Base-by-base conservation (phyloP, 1,139 yeast genomes). In the Kodamaea arcana region DNA sequence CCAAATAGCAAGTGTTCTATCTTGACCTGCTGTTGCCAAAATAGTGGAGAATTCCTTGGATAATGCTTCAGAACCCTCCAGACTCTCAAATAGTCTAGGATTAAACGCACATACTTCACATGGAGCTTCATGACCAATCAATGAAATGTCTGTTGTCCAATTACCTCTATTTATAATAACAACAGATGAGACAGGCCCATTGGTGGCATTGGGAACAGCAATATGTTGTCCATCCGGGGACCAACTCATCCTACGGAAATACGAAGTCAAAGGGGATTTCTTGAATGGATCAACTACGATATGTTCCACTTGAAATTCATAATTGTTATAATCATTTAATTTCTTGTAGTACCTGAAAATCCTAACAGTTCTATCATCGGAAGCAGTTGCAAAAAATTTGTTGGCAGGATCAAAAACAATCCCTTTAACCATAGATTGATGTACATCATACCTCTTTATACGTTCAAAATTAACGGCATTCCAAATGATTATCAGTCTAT, bases 381-480 rank as follows among this genome's bases (percentile, higher is more conserved):
- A 84, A 14, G 95, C 92, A 0, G 98, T 92, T 8, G 96, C 97
- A 65, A 92, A 94, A 58, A 87, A 92, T 60, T 92, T 92, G 54
- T 88, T 90, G 2, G 98, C 98, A 0, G 97, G 99, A 55, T 92
- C 99, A 57, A 92, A 92, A 1, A 92, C 92, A 10, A 92, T 85
- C 33, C 98, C 98, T 58, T 92, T 92, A 24, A 94, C 97, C 67
- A 87, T 92, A 4, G 95, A 83, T 53, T 87, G 95, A 58, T 94
- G 98, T 18, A 88, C 83, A 52, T 92, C 96, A 46, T 90, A 83
- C 29, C 95, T 65, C 53, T 88, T 87, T 36, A 92, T 76, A 46
- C 86, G 78, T 54, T 92, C 97, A 62, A 92, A 92, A 0, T 96
- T 92, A 2, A 78, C 61, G 2, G 96, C 98, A 51, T 82, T 86